phyloP scores from a whole-genome alignment of 495 filamentous ascomycete genomes.

The Tuber magnatum region DNA sequence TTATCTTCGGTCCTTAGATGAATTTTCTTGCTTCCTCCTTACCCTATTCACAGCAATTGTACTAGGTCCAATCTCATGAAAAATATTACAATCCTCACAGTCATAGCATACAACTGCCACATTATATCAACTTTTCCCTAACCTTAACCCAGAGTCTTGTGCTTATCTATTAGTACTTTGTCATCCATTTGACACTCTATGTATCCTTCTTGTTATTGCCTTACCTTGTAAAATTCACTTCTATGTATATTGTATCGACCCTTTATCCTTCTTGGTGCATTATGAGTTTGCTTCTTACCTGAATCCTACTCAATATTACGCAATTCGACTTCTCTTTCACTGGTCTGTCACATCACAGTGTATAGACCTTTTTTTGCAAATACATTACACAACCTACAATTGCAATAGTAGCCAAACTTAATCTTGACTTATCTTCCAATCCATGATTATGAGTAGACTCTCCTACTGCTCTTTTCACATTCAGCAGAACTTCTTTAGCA shows the following conservation, averaged over 20 bases:
- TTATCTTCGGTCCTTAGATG: background rate
- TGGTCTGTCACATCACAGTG: background rate
- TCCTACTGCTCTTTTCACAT: conserved; percentile 21
- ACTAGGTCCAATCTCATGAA: background rate
- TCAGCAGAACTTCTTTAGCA: conserved; percentile 17
- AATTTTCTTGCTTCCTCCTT: background rate
- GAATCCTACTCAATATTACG: background rate
- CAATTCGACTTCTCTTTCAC: background rate
- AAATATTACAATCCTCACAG: background rate
- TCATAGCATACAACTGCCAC: conserved; percentile 3
- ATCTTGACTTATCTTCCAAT: background rate
- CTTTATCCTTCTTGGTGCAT: conserved; percentile 2
- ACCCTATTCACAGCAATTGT: background rate
- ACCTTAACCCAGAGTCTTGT: background rate
- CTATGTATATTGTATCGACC: conserved; percentile 5
- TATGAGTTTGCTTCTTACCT: background rate
- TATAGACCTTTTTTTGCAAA: background rate
- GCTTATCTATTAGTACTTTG: conserved; percentile 4
- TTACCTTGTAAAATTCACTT: background rate
- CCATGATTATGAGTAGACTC: conserved; percentile 11
- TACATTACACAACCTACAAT: background rate
- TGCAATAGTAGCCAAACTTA: background rate
- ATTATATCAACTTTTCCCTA: conserved; percentile 23
- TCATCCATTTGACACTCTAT: background rate
- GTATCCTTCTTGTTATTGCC: background rate